Evolutionary conservation across 805 yeast genomes (phyloP).

Genomic region (Lipomyces lipofer): DNA sequence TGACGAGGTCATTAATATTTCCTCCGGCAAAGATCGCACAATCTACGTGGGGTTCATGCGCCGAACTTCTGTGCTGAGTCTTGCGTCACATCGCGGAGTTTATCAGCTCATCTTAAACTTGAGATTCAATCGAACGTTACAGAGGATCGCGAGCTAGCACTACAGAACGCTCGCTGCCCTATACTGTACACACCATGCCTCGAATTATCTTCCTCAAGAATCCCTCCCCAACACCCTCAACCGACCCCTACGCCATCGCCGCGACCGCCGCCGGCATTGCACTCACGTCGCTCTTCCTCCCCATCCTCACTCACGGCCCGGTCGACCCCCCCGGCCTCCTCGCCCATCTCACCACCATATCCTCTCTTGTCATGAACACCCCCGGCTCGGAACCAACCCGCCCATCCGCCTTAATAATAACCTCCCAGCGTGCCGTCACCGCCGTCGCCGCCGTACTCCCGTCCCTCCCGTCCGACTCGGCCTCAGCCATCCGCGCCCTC

Average conservation of each 20-base stretch:
- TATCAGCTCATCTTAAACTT: no score
- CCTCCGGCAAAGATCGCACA: no score
- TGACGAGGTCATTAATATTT: no score
- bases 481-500: conserved; percentile 7
- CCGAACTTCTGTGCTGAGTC: no score
- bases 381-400: no score
- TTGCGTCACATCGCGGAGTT: no score
- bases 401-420: conserved; percentile 64
- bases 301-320: conserved; percentile 68
- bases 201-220: conserved; percentile 22
- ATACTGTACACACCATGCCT: conserved; percentile 3
- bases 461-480: conserved; percentile 40
- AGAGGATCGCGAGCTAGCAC: no score
- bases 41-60: no score
- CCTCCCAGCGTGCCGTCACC: conserved; percentile 92
- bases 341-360: conserved; percentile 40
- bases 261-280: conserved; percentile 7
- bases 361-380: conserved; percentile 35
- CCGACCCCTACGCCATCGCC: conserved; percentile 17
- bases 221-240: conserved; percentile 11
- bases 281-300: conserved; percentile 52
- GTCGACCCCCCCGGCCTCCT: conserved; percentile 50
- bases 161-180: no score
- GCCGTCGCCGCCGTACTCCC: conserved; percentile 49
- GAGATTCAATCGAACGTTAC: no score